Evolutionary conservation across 306 rosid species (phyloP).

Genomic region (Hippophae rhamnoides): DNA sequence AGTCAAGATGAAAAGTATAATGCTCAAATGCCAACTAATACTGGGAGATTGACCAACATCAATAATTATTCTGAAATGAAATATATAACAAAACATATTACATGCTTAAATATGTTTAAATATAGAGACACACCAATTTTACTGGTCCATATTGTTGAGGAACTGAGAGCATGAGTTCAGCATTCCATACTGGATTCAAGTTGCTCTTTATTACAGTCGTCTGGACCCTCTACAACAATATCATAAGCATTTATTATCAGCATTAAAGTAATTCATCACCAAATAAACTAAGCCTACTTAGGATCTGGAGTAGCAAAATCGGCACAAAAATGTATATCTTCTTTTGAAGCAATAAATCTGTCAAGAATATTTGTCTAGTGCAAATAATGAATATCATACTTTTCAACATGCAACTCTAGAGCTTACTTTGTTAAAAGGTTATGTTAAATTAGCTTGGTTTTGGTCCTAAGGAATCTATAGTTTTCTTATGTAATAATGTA

Average conservation of each 20-base stretch:
- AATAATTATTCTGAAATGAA: too few species aligned
- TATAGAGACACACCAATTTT: slow-evolving; percentile 60
- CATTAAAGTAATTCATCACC: too few species aligned
- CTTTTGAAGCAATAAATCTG: slow-evolving; percentile 50
- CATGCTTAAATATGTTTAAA: not conserved
- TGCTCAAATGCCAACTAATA: too few species aligned
- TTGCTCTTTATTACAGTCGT: slow-evolving; percentile 54
- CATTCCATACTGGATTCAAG: slow-evolving; percentile 98
- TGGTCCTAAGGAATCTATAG: too few species aligned
- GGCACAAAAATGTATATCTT: slow-evolving; percentile 75
- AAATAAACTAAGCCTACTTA: slow-evolving; percentile 85
- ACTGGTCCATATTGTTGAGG: slow-evolving; percentile 65
- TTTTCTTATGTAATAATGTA: too few species aligned
- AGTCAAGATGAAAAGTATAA: too few species aligned
- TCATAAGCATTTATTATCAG: slow-evolving; percentile 12
- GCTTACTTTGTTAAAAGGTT: too few species aligned
- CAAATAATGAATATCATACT: slow-evolving; percentile 3
- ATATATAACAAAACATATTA: too few species aligned
- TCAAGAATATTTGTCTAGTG: slow-evolving; percentile 70
- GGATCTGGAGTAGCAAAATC: slow-evolving; percentile 93
- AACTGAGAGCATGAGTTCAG: slow-evolving; percentile 92
- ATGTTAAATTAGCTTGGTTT: too few species aligned
- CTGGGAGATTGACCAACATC: too few species aligned
- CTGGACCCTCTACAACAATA: slow-evolving; percentile 51
- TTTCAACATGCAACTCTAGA: too few species aligned